These are phyloP conservation scores for Starmerella geochares DNA, from an alignment of 805 yeast species.

Conservation along the genomic window DNA sequence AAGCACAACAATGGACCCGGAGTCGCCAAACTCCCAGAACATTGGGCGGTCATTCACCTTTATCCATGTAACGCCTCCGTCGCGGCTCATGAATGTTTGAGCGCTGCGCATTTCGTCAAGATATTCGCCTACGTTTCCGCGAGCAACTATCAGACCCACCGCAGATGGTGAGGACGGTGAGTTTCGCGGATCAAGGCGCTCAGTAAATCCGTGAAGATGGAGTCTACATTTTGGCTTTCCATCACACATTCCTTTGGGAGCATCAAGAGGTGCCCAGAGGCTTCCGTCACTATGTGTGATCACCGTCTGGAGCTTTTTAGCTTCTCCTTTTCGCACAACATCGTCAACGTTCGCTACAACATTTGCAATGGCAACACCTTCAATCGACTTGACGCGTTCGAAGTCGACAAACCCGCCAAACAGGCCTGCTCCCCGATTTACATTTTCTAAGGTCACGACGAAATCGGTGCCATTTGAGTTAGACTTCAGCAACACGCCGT, in stretches of 20 bases:
- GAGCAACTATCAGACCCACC: constrained; percentile 75
- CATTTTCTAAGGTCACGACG: constrained; percentile 54
- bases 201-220: constrained; percentile 84
- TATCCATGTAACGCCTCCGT: constrained; percentile 85
- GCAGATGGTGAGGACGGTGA: constrained; percentile 84
- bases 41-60: constrained; percentile 63
- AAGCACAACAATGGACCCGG: constrained; percentile 74
- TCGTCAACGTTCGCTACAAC: constrained; percentile 48
- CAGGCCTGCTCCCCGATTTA: constrained; percentile 50
- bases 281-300: constrained; percentile 89
- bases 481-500: constrained; percentile 74
- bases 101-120: constrained; percentile 44
- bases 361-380: constrained; percentile 74
- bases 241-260: constrained; percentile 64
- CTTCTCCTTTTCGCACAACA: constrained; percentile 34
- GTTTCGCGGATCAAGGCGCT: constrained; percentile 71
- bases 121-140: constrained; percentile 77
- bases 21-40: constrained; percentile 96
- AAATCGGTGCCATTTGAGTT: constrained; percentile 87
- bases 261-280: constrained; percentile 61
- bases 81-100: constrained; percentile 69
- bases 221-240: constrained; percentile 52
- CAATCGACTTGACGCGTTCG: constrained; percentile 71
- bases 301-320: constrained; percentile 55
- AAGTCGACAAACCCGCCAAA: constrained; percentile 73